These are phyloP conservation scores for Heliocybe sulcata DNA, from an alignment of 1,284 basidiomycete genomes.

Conservation along the genomic window DNA sequence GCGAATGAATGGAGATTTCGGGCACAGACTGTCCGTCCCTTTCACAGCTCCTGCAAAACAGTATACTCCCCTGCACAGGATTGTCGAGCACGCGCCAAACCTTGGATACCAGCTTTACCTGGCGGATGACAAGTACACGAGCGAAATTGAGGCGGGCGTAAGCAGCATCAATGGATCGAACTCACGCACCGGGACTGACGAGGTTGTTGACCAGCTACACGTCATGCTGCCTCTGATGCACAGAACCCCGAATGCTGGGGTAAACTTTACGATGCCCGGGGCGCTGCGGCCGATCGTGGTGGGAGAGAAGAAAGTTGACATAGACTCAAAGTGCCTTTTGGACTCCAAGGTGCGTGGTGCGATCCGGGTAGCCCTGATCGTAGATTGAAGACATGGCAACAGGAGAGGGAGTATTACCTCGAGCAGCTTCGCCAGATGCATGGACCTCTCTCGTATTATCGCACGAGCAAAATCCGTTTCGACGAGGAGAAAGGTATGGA, in stretches of 20 bases:
- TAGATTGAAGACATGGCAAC: neutral
- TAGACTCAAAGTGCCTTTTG: neutral
- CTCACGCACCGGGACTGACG: neutral
- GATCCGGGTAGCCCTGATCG: neutral
- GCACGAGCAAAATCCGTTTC: slow-evolving; percentile 45
- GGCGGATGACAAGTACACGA: slow-evolving; percentile 36
- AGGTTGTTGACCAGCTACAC: neutral
- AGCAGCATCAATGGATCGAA: neutral
- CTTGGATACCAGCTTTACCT: slow-evolving; percentile 62
- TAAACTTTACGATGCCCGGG: neutral
- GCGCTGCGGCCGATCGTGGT: neutral
- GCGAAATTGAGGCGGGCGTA: slow-evolving; percentile 48
- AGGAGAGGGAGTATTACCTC: slow-evolving; percentile 49
- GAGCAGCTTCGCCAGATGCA: slow-evolving; percentile 44
- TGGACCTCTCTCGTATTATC: slow-evolving; percentile 66
- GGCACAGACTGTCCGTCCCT: slow-evolving; percentile 51
- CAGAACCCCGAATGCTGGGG: neutral
- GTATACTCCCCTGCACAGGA: slow-evolving; percentile 42
- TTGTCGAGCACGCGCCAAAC: slow-evolving; percentile 43
- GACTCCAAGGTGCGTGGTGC: neutral
- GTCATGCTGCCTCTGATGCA: slow-evolving; percentile 9
- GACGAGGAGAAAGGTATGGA: slow-evolving; percentile 54
- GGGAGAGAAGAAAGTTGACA: slow-evolving; percentile 5
- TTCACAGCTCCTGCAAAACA: slow-evolving; percentile 45
- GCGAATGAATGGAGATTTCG: slow-evolving; percentile 2